phyloP scores from a whole-genome alignment of 164 flowering plant species.

The Amborella trichopoda region DNA sequence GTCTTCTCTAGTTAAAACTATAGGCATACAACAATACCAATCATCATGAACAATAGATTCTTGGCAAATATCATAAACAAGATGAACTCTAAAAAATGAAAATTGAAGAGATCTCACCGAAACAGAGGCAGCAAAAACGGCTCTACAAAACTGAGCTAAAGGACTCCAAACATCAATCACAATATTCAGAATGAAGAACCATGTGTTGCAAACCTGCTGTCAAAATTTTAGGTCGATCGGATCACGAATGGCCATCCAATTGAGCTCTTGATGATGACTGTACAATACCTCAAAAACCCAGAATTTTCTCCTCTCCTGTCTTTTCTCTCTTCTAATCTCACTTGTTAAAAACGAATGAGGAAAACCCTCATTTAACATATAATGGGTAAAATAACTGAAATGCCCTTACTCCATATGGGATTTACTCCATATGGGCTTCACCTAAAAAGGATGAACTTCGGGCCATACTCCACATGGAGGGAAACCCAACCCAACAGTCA shows the following conservation, averaged over 20 bases:
- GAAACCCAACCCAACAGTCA: no score
- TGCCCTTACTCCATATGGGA: no score
- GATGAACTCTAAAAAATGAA: neutral
- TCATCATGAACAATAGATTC: neutral
- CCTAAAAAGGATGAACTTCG: no score
- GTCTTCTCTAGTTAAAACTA: neutral
- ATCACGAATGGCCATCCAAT: neutral
- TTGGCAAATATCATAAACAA: neutral
- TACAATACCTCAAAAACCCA: no score
- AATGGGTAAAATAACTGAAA: no score
- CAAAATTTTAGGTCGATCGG: neutral
- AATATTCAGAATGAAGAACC: constrained; percentile 1
- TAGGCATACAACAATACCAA: neutral
- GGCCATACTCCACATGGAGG: no score
- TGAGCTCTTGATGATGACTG: no score
- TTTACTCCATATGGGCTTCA: no score
- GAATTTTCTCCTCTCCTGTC: no score
- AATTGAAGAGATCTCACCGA: neutral
- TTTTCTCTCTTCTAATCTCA: no score
- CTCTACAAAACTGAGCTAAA: neutral
- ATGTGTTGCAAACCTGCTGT: neutral
- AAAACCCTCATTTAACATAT: no score
- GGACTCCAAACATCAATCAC: neutral
- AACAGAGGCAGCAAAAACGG: neutral
- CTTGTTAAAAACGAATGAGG: no score